Conservation (phyloP, 805 yeast genomes). For the Suhomyces sp. region DNA sequence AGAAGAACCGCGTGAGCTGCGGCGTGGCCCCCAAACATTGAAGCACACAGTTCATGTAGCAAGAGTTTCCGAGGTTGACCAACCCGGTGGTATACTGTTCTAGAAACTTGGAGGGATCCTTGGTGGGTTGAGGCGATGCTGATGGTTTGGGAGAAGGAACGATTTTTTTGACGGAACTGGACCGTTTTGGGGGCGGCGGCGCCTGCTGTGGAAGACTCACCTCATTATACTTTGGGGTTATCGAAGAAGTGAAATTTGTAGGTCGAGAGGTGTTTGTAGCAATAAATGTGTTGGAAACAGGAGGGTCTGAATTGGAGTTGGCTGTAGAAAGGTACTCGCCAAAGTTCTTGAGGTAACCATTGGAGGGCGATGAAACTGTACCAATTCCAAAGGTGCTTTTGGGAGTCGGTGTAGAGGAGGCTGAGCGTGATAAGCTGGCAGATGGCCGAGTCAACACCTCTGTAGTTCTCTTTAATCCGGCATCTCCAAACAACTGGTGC, state of each 20-base stretch:
- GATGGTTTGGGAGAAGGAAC: background rate
- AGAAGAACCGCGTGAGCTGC: slow-evolving; percentile 59
- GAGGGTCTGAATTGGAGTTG: slow-evolving; percentile 15
- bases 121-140: background rate
- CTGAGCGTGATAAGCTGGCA: slow-evolving; percentile 17
- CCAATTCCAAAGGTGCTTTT: background rate
- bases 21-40: slow-evolving; percentile 81
- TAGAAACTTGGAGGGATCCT: slow-evolving; percentile 2
- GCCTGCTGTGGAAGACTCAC: background rate
- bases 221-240: background rate
- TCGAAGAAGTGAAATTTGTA: background rate
- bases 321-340: slow-evolving; percentile 26
- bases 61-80: slow-evolving; percentile 81
- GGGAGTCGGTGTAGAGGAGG: background rate
- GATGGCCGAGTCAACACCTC: slow-evolving; percentile 15
- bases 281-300: slow-evolving; percentile 16
- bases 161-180: slow-evolving; percentile 1
- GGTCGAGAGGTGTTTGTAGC: background rate
- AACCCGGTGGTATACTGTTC: slow-evolving; percentile 61
- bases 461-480: slow-evolving; percentile 15
- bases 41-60: slow-evolving; percentile 88
- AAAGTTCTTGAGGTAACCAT: slow-evolving; percentile 29
- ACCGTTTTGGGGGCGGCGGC: background rate
- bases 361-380: background rate
- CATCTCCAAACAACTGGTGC: slow-evolving; percentile 30